Conservation (phyloP, 2,329 filamentous ascomycete genomes). For the Aspergillus neotritici region DNA sequence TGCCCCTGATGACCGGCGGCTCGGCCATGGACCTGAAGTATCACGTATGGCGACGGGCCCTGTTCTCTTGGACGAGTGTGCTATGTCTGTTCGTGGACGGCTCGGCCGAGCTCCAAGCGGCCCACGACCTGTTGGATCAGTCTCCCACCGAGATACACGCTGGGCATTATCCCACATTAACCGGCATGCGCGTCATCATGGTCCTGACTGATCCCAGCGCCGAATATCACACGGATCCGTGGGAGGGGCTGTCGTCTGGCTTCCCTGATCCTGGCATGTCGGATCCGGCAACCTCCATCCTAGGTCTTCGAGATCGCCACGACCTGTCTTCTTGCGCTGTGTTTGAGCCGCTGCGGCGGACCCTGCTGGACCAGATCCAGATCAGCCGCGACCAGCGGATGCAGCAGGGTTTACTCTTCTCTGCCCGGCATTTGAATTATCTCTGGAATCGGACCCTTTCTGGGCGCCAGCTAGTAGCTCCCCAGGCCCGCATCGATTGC, state of each 20-base stretch:
- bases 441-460: constrained; percentile 4
- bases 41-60: no score
- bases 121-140: constrained; percentile 6
- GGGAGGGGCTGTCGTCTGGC: background rate
- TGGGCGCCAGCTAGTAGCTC: background rate
- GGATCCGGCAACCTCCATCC: background rate
- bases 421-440: constrained; percentile 9
- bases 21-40: no score
- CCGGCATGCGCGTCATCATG: constrained; percentile 6
- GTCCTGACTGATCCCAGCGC: constrained; percentile 5
- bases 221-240: constrained; percentile 1
- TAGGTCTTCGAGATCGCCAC: constrained; percentile 11
- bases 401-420: constrained; percentile 6
- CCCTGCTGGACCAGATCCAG: constrained; percentile 8
- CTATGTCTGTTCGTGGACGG: constrained; percentile 13
- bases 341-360: constrained; percentile 12
- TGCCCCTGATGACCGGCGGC: no score
- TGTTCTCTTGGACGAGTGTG: constrained; percentile 13
- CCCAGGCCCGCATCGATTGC: constrained; percentile 4
- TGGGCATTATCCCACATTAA: background rate
- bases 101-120: constrained; percentile 5
- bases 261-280: background rate
- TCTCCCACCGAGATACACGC: background rate
- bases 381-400: background rate
- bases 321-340: constrained; percentile 8